Percentiles rank a stretch among this genome's conserved stretches.
phyloP scores from a whole-genome alignment of 345 rosid species.

The Aquilaria yunnanensis region DNA sequence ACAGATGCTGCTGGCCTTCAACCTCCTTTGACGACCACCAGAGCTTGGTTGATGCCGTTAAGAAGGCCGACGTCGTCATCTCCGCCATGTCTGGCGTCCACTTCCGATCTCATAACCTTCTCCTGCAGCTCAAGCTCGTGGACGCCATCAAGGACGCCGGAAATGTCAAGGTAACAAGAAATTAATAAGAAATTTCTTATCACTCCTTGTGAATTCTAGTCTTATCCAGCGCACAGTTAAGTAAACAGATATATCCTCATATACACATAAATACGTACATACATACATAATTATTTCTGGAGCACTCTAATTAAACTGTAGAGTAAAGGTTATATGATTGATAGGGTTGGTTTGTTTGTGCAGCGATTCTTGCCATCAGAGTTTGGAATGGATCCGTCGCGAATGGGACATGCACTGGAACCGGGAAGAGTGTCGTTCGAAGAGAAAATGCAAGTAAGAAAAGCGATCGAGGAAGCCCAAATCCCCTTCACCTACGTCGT shows the following conservation, averaged over 20 bases:
- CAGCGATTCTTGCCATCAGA: constrained; percentile 80
- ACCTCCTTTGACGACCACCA: constrained; percentile 40
- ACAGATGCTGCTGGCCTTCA: constrained; percentile 41
- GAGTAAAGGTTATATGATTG: too few relatives aligned
- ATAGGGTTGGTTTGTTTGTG: not conserved
- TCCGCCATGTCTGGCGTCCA: constrained; percentile 64
- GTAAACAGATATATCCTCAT: too few relatives aligned
- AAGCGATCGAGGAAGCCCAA: constrained; percentile 55
- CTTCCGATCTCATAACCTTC: constrained; percentile 44
- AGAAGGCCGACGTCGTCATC: constrained; percentile 51
- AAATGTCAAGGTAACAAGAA: constrained; percentile 41
- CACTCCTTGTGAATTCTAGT: too few relatives aligned
- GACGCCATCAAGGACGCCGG: constrained; percentile 69
- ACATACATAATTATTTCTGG: too few relatives aligned
- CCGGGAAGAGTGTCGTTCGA: constrained; percentile 72
- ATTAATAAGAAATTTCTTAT: too few relatives aligned
- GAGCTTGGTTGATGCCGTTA: constrained; percentile 47
- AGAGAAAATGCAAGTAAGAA: constrained; percentile 68
- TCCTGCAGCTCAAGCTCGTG: constrained; percentile 52
- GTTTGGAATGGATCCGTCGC: constrained; percentile 72
- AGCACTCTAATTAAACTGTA: too few relatives aligned
- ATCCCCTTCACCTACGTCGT: constrained; percentile 64
- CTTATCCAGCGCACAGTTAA: too few relatives aligned
- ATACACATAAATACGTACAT: too few relatives aligned
- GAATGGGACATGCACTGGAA: constrained; percentile 58